phyloP scores from a whole-genome alignment of 306 rosid genomes.

The Quercus dentata region DNA sequence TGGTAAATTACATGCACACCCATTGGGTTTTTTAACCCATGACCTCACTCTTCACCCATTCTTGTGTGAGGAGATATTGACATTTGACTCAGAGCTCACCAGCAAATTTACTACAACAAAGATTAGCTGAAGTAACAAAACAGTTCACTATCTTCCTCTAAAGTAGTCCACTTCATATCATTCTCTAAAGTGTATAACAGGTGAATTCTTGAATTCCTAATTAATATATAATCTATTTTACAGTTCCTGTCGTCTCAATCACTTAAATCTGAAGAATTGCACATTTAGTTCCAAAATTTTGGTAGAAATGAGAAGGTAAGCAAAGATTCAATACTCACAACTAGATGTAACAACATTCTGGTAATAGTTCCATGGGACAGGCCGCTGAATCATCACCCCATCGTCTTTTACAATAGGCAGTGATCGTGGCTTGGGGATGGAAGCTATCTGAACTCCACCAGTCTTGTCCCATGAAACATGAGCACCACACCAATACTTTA shows the following conservation, averaged over 20 bases:
- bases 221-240: neutral
- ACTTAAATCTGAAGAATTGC: neutral
- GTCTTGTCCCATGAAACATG: constrained; percentile 95
- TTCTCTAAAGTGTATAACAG: neutral
- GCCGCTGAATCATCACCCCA: constrained; percentile 64
- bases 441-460: constrained; percentile 76
- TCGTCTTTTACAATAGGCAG: constrained; percentile 58
- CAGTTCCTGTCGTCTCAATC: neutral
- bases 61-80: no score
- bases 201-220: neutral
- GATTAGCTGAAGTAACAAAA: neutral
- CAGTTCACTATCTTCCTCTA: neutral
- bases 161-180: neutral
- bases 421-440: constrained; percentile 80
- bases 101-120: neutral
- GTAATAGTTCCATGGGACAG: constrained; percentile 91
- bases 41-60: no score
- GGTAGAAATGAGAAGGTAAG: constrained; percentile 1
- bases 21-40: no score
- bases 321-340: constrained; percentile 52
- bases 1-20: no score
- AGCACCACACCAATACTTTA: constrained; percentile 89
- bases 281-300: neutral
- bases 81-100: no score
- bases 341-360: constrained; percentile 98